Evolutionary conservation across 331 rosid genomes (phyloP).

Genomic region (Quercus phellos): DNA sequence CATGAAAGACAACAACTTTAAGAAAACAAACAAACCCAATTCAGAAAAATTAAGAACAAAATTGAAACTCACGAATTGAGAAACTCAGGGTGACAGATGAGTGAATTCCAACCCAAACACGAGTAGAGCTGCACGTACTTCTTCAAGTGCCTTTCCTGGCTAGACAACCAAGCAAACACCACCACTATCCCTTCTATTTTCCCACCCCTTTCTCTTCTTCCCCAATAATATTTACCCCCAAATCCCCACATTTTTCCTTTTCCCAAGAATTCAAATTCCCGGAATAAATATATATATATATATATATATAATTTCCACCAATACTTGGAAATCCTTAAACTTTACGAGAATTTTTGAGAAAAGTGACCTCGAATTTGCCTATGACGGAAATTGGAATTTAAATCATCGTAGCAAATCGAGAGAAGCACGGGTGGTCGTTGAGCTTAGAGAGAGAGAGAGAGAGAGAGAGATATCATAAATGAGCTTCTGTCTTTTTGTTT

Average conservation of each 20-base stretch:
- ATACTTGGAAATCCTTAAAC: not conserved
- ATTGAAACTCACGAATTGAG: conserved; percentile 71
- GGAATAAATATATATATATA: too few species aligned
- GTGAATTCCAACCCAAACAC: conserved; percentile 83
- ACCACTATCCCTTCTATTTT: conserved; percentile 75
- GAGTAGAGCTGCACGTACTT: conserved; percentile 72
- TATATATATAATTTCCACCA: not conserved
- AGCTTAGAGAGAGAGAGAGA: too few species aligned
- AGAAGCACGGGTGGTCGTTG: too few species aligned
- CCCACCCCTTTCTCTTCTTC: conserved; percentile 43
- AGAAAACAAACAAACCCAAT: not conserved
- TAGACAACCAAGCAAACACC: conserved; percentile 87
- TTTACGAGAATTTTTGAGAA: too few species aligned
- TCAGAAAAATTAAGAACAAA: not conserved
- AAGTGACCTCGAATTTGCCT: too few species aligned
- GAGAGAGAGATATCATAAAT: too few species aligned
- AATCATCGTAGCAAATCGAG: too few species aligned
- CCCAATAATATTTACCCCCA: conserved; percentile 87
- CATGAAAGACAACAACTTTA: not conserved
- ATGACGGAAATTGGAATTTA: too few species aligned
- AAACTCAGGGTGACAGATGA: conserved; percentile 78
- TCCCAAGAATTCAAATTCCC: conserved; percentile 2
- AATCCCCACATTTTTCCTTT: conserved; percentile 77
- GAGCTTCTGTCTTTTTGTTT: too few species aligned
- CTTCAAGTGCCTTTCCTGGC: conserved; percentile 69